phyloP scores from a whole-genome alignment of 2,329 filamentous ascomycete species.

The Rachicladosporium sp. region DNA sequence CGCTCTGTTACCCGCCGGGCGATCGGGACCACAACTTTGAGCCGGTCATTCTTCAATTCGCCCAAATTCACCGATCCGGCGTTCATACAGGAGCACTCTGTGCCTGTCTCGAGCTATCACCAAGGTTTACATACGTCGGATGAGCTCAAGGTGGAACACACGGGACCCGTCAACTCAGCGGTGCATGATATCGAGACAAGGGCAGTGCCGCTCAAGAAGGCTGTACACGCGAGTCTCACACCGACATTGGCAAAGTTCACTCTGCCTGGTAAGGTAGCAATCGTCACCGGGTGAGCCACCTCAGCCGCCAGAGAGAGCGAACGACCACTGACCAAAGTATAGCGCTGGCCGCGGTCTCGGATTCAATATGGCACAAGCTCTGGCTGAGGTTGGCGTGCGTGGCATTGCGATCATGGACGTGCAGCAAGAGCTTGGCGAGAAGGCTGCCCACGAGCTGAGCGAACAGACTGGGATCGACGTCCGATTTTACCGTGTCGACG shows the following conservation, averaged over 20 bases:
- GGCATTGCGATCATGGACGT: constrained; percentile 65
- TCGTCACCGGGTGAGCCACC: constrained; percentile 53
- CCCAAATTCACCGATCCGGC: no score
- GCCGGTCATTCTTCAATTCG: no score
- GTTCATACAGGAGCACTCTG: no score
- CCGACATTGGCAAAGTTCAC: constrained; percentile 58
- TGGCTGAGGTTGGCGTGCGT: constrained; percentile 63
- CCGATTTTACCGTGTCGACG: constrained; percentile 67
- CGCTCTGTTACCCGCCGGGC: constrained; percentile 6
- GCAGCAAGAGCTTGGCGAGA: constrained; percentile 61
- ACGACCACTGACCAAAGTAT: constrained; percentile 16
- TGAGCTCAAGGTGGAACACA: constrained; percentile 15
- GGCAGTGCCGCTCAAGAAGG: constrained; percentile 19
- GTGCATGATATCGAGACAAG: constrained; percentile 20
- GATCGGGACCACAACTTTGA: background rate
- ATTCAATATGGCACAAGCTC: constrained; percentile 67
- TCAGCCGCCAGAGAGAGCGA: background rate
- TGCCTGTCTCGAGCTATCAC: no score
- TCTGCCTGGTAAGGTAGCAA: constrained; percentile 57
- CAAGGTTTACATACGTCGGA: constrained; percentile 7
- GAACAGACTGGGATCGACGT: constrained; percentile 61
- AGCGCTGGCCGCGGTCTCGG: constrained; percentile 66
- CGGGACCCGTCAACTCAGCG: constrained; percentile 21
- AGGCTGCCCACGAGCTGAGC: constrained; percentile 56
- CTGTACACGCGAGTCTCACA: constrained; percentile 41